phyloP scores from a whole-genome alignment of 2,329 filamentous ascomycete species.

The Thielaviopsis ethacetica region DNA sequence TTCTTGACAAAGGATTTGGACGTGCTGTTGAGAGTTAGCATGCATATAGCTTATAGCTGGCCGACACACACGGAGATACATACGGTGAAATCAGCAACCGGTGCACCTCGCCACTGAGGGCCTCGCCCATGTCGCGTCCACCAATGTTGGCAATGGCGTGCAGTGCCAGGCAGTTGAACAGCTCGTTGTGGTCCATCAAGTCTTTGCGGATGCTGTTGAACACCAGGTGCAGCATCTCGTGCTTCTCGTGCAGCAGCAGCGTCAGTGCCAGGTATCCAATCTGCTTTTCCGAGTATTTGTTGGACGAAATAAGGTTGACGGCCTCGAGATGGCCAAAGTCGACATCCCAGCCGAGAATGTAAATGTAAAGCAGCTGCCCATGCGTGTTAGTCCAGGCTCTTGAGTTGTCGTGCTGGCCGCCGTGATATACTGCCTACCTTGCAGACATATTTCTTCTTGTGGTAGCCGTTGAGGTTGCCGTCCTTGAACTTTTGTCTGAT shows the following conservation, averaged over 20 bases:
- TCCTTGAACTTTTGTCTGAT: slow-evolving; percentile 98
- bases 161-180: slow-evolving; percentile 90
- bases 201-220: slow-evolving; percentile 99
- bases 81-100: slow-evolving; percentile 87
- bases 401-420: neutral
- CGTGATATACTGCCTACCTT: slow-evolving; percentile 40
- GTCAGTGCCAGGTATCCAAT: slow-evolving; percentile 97
- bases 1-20: slow-evolving; percentile 99
- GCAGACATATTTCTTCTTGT: slow-evolving; percentile 99
- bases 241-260: slow-evolving; percentile 89
- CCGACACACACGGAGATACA: slow-evolving; percentile 18
- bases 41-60: slow-evolving; percentile 2
- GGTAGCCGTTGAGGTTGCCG: slow-evolving; percentile 83
- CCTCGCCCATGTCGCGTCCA: slow-evolving; percentile 91
- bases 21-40: slow-evolving; percentile 20
- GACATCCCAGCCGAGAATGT: slow-evolving; percentile 97
- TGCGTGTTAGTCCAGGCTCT: slow-evolving; percentile 1
- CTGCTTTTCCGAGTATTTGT: slow-evolving; percentile 97
- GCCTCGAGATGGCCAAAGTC: slow-evolving; percentile 98
- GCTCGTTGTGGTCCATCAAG: slow-evolving; percentile 81
- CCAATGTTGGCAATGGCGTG: slow-evolving; percentile 98
- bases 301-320: slow-evolving; percentile 90
- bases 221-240: slow-evolving; percentile 87
- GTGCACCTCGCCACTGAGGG: slow-evolving; percentile 81
- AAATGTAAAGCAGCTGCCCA: slow-evolving; percentile 86